Conservation (phyloP, 441 rosid species). For the Brassica hybrid region DNA sequence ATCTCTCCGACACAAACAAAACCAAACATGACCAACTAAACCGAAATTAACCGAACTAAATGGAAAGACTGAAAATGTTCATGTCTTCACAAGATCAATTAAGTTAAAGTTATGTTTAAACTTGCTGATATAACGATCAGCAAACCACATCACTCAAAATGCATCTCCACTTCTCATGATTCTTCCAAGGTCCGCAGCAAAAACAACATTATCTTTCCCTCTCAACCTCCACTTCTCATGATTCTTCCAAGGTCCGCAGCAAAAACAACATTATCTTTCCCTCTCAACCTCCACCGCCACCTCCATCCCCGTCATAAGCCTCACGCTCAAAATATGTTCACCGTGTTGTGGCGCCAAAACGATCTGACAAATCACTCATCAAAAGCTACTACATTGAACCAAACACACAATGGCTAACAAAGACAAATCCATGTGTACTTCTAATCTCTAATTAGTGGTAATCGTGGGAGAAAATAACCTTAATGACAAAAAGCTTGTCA, state of each 20-base stretch:
- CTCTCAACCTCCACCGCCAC: slow-evolving; percentile 62
- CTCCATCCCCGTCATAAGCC: slow-evolving; percentile 55
- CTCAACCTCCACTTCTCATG: too few relatives aligned
- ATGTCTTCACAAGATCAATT: slow-evolving; percentile 29
- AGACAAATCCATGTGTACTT: slow-evolving; percentile 5
- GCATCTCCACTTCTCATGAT: slow-evolving; percentile 49
- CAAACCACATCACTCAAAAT: slow-evolving; percentile 34
- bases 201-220: too few relatives aligned
- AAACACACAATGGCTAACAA: slow-evolving; percentile 72
- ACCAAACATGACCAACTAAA: background rate
- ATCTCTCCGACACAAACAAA: background rate
- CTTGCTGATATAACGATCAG: slow-evolving; percentile 46
- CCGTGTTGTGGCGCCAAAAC: slow-evolving; percentile 65
- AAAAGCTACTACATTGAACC: slow-evolving; percentile 81
- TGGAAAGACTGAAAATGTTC: background rate
- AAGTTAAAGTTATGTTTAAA: slow-evolving; percentile 38
- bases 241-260: too few relatives aligned
- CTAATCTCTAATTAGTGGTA: too few relatives aligned
- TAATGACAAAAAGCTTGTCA: background rate
- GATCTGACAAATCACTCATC: slow-evolving; percentile 57
- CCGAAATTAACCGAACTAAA: background rate
- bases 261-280: slow-evolving; percentile 38
- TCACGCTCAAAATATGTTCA: slow-evolving; percentile 66
- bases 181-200: slow-evolving; percentile 51
- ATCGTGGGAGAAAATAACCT: too few relatives aligned